Evolutionary conservation across 495 filamentous ascomycete genomes (phyloP).

Genomic region (Aspergillus conjunctus): DNA sequence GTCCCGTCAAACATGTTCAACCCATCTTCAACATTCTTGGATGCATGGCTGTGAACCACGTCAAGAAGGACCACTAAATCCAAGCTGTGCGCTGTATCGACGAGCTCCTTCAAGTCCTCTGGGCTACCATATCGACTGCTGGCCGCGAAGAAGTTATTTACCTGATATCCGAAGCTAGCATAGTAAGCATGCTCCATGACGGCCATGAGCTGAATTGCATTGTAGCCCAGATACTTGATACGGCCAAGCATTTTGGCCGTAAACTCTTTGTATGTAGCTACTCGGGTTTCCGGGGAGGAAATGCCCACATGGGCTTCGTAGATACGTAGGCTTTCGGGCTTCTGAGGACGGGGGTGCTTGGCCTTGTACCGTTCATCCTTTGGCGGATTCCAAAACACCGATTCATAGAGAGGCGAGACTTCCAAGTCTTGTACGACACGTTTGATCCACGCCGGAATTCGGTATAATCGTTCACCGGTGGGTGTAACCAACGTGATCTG

Average conservation of each 20-base stretch:
- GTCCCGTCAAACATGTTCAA: conserved; percentile 93
- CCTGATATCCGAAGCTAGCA: conserved; percentile 96
- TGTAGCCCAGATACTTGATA: conserved; percentile 90
- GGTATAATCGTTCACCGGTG: conserved; percentile 76
- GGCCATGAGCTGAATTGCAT: conserved; percentile 98
- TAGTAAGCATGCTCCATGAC: conserved; percentile 99
- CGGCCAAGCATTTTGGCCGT: conserved; percentile 87
- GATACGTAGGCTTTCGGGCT: conserved; percentile 82
- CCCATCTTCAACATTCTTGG: conserved; percentile 93
- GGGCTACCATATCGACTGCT: conserved; percentile 94
- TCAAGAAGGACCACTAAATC: conserved; percentile 92
- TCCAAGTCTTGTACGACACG: conserved; percentile 90
- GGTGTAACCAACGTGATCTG: conserved; percentile 86
- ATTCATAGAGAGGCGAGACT: conserved; percentile 89
- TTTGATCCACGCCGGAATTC: conserved; percentile 94
- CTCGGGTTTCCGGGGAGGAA: conserved; percentile 83
- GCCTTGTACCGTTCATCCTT: conserved; percentile 72
- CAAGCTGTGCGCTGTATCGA: conserved; percentile 91
- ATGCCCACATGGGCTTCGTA: conserved; percentile 99
- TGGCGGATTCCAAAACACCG: conserved; percentile 95
- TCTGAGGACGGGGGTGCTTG: conserved; percentile 79
- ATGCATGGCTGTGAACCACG: conserved; percentile 96
- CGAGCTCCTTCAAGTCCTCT: conserved; percentile 93
- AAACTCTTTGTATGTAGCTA: conserved; percentile 96
- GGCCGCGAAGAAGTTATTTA: conserved; percentile 98